Evolutionary conservation across 805 yeast species (phyloP), one percentile per base, ranked within the genome.

Genomic region (Candida wancherniae): DNA sequence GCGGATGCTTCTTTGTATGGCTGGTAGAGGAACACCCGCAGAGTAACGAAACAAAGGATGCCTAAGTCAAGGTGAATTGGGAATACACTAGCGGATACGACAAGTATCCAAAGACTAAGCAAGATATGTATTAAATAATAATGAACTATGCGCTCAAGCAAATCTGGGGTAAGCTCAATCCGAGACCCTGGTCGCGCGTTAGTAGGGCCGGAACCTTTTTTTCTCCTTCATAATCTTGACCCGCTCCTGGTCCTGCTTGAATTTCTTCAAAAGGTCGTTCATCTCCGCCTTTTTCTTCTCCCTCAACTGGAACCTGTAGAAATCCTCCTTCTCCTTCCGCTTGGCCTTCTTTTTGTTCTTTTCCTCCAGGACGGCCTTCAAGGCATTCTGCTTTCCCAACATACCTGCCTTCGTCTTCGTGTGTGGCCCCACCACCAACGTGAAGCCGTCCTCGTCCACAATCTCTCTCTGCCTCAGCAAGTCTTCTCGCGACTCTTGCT

Each of bases 391-490:
- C 48, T 73, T 69, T 24, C 84, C 84, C 55, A 77, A 44, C 22
- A 86, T 67, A 39, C 84, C 84, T 40, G 77, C 75, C 55, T 80
- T 74, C 3, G 92, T 78, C 67, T 84, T 86, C 41, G 95, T 74
- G 51, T 84, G 88, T 29, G 84, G 71, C 8, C 92, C 86, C 13
- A 87, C 94, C 25, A 88, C 97, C 50, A 84, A 62, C 1, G 95
- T 86, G 61, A 88, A 88, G 3, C 97, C 97, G 55, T 88, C 97
- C 42, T 83, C 96, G 55, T 88, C 97, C 3, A 87, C 92, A 19
- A 74, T 48, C 26, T 73, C 69, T 16, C 72, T 69, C 63, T 76
- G 75, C 8, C 65, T 65, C 33, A 69, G 68, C 29, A 80, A 55
- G 28, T 70, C 72, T 21, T 75, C 78, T 17, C 65, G 63, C 2